A percentile compares a stretch with the other conserved stretches of the same genome.
Evolutionary conservation across 768 basidiomycete species (phyloP).

Genomic region (Clitopilus hobsonii): DNA sequence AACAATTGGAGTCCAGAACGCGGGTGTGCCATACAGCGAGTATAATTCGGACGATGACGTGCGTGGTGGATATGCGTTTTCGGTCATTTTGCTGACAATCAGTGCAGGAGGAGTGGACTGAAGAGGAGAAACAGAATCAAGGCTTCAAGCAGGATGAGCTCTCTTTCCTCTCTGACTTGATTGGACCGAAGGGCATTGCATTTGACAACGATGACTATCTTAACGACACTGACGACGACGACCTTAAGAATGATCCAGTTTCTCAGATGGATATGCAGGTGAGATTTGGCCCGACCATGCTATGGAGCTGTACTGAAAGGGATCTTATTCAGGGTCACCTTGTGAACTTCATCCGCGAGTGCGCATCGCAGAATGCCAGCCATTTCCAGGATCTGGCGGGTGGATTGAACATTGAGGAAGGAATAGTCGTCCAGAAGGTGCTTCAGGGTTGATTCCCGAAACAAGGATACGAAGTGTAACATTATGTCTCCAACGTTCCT

Average conservation of each 20-base stretch:
- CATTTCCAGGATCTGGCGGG: neutral
- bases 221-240: conserved; percentile 78
- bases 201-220: conserved; percentile 78
- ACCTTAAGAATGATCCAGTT: conserved; percentile 81
- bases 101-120: conserved; percentile 94
- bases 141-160: conserved; percentile 70
- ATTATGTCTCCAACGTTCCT: neutral
- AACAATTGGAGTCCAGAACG: conserved; percentile 51
- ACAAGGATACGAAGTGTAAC: neutral
- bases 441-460: neutral
- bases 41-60: conserved; percentile 78
- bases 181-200: conserved; percentile 67
- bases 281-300: conserved; percentile 2
- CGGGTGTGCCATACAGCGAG: conserved; percentile 35
- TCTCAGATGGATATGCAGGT: conserved; percentile 82
- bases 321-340: neutral
- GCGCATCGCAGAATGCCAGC: neutral
- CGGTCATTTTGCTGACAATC: conserved; percentile 23
- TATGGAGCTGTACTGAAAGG: neutral
- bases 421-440: neutral
- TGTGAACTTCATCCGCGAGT: neutral
- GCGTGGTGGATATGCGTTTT: conserved; percentile 19
- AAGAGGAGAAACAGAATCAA: conserved; percentile 69
- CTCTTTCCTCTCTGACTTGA: conserved; percentile 78
- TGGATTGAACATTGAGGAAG: neutral